Evolutionary conservation across 768 basidiomycete genomes (phyloP), one percentile per base, ranked within the genome.

Genomic region (Pisolithus orientalis): DNA sequence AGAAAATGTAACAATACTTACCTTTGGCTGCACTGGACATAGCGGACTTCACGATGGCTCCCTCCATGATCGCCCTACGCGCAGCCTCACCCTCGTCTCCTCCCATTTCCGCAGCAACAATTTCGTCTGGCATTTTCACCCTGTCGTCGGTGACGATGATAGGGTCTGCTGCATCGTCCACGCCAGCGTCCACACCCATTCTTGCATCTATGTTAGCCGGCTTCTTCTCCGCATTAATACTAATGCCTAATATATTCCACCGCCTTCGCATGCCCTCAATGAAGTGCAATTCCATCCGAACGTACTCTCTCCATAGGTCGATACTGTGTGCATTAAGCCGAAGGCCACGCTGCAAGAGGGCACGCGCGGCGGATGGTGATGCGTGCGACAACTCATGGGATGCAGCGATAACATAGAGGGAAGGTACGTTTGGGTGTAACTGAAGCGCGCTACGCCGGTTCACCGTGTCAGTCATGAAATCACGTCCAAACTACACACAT

Each of bases 271-370:
- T 70, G 13, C 80, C 80, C 71, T 95, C 92, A 7, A 91, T 73
- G 66, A 90, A 95, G 2, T 84, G 83, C 5, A 94, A 70, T 65
- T 97, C 94, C 81, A 96, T 90, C 64, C 84, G 84, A 57, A 92
- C 82, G 64, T 94, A 95, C 67, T 94, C 93, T 21, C 75, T 75
- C 94, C 94, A 97, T 68, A 97, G 73, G 52, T 85, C 83, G 31
- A 79, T 66, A 56, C 82, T 88, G 49, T 85, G 80, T 11, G 75
- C 71, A 58, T 92, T 86, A 46, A 95, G 66, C 34, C 94, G 79
- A 44, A 95, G 75, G 11, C 94, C 94, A 6, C 94, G 83, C 56
- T 94, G 89, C 40, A 97, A 75, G 39, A 94, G 72, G 34, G 85
- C 78, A 28, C 94, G 86, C 9, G 93, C 91, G 0, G 88, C 79